Percentiles rank a stretch among this genome's conserved stretches.
Conservation (phyloP, 495 filamentous ascomycete species). For the Paragyromitra xinjiangensis region DNA sequence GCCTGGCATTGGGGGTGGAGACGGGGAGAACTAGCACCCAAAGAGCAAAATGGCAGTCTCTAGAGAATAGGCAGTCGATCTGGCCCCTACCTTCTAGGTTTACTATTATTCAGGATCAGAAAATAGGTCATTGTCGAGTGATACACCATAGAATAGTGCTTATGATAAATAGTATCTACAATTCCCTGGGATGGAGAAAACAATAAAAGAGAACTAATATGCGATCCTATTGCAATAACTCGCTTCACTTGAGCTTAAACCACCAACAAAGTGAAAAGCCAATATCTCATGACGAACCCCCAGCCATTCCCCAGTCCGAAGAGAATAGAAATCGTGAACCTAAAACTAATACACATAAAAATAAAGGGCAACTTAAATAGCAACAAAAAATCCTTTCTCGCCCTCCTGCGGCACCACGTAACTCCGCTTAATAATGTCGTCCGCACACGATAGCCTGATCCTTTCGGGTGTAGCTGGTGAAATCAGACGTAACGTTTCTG, state of each 20-base stretch:
- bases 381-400: conserved; percentile 62
- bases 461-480: conserved; percentile 66
- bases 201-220: background rate
- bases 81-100: too few relatives aligned
- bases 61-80: too few relatives aligned
- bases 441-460: conserved; percentile 62
- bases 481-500: conserved; percentile 61
- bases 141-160: background rate
- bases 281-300: background rate
- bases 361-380: conserved; percentile 48
- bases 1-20: too few relatives aligned
- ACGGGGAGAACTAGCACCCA: too few relatives aligned
- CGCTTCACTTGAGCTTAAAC: background rate
- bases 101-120: too few relatives aligned
- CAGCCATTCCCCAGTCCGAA: background rate
- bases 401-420: conserved; percentile 59
- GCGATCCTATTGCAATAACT: background rate
- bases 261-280: background rate
- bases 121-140: background rate
- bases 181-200: background rate
- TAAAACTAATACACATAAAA: background rate
- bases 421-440: conserved; percentile 62
- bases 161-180: background rate
- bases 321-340: background rate
- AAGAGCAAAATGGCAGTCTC: too few relatives aligned